Evolutionary conservation across 2,329 filamentous ascomycete genomes (phyloP).

Genomic region (Drechmeria coniospora): DNA sequence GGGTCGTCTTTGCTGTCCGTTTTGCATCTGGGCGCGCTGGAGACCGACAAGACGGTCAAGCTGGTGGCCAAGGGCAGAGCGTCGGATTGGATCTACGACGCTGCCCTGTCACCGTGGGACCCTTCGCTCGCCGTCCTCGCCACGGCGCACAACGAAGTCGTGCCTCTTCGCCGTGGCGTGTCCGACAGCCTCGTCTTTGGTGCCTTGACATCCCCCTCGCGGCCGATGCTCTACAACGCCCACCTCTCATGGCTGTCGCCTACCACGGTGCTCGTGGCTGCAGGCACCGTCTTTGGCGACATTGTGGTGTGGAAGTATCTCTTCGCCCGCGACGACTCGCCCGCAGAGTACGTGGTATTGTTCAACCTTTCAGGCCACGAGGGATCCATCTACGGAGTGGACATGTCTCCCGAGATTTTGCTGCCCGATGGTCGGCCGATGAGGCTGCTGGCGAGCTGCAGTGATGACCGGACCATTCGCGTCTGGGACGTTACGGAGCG

Average conservation of each 20-base stretch:
- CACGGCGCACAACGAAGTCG: conserved; percentile 76
- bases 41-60: conserved; percentile 3
- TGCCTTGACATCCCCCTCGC: conserved; percentile 45
- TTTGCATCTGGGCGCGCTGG: conserved; percentile 14
- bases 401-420: conserved; percentile 47
- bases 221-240: conserved; percentile 80
- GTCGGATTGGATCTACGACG: conserved; percentile 68
- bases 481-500: conserved; percentile 68
- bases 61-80: conserved; percentile 26
- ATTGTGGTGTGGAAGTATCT: conserved; percentile 75
- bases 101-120: conserved; percentile 32
- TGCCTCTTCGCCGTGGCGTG: conserved; percentile 29
- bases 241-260: conserved; percentile 48
- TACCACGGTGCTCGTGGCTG: conserved; percentile 56
- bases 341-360: conserved; percentile 18
- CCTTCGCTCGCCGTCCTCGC: conserved; percentile 41
- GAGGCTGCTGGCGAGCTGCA: conserved; percentile 76
- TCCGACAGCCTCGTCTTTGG: conserved; percentile 24
- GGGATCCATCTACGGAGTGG: conserved; percentile 83
- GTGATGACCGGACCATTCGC: conserved; percentile 80
- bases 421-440: conserved; percentile 21
- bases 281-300: conserved; percentile 89
- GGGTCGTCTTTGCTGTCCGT: conserved; percentile 46
- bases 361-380: conserved; percentile 57
- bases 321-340: conserved; percentile 8